Evolutionary conservation across 192 early-diverging fungal genomes (phyloP), one percentile per base, ranked within the genome.

Genomic region (Coemansia brasiliensis): DNA sequence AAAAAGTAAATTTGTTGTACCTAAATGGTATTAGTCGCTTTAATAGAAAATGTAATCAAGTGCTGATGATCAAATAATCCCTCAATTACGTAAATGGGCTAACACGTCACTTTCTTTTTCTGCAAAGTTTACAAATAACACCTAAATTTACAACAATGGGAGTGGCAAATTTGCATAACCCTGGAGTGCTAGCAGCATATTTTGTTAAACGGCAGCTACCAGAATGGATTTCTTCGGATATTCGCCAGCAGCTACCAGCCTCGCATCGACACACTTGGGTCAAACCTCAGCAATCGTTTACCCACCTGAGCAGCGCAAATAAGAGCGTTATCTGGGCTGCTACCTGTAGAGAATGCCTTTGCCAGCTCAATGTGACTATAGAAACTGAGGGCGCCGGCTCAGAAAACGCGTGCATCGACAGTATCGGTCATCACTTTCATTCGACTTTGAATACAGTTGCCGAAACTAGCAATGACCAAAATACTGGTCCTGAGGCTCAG

Each of bases 201-300:
- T 66, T 72, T 52, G 62, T 43, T 41, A 62, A 59, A 12, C 56
- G 54, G 12, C 69, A 65, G 59, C 55, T 79, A 10, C 37, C 44
- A 29, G 62, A 57, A 39, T 79, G 75, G 75, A 1, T 69, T 5
- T 69, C 75, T 1, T 39, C 42, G 16, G 55, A 61, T 20, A 51
- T 79, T 10, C 52, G 21, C 9, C 17, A 37, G 7, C 64, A 71
- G 27, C 27, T 68, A 16, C n/a, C 48, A 10, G 18, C 32, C 0
- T 27, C 16, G 17, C 75, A 79, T 42, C 52, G 57, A 17, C 75
- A 79, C 55, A 58, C 22, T 5, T 79, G 75, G 75, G 69, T 71
- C 2, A 21, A 37, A 25, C 45, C 29, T 5, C 12, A 21, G 17
- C 24, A 24, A 18, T 21, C 59, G 27, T 26, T 43, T 11, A 39